Base-by-base conservation (phyloP, 257 asterid genomes). In the Cruciata laevipes region DNA sequence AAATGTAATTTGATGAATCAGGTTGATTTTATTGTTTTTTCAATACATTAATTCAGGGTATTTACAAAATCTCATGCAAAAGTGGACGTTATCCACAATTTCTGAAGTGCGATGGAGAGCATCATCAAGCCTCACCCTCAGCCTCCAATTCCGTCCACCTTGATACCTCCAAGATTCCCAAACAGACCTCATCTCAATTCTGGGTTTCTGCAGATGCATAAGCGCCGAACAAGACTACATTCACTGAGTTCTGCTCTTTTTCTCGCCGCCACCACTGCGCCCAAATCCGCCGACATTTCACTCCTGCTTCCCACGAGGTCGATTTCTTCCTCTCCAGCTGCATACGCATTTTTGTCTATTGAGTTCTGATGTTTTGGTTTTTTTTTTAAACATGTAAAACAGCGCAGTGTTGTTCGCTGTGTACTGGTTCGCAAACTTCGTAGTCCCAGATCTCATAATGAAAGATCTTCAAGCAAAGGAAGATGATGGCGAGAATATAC, bases 401-500 rank as follows among this genome's bases (percentile, higher is more conserved):
- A 87, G 92, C 42, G 87, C 68, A 52, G 74, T 80, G n/a, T 74
- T 86, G 65, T 73, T 85, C 56, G 42, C 82, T 27, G 65, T 74
- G 49, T 85, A 82, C 68, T 87, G 83, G 86, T 44, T 87, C 66
- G 79, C 84, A 42, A 87, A 87, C 73, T 87, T 87, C 67, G 76
- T 85, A 16, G 85, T 85, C 64, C 92, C 90, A 2, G 73, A 17
- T 16, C 35, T 82, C 30, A 6, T 84, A 35, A 37, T 79, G 68
- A 81, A 82, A 73, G 86, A 77, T 62, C 44, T 85, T 71, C 79
- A 78, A 71, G 53, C 60, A 31, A 42, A 70, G 20, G 78, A 73
- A 12, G 74, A 79, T 21, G 18, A 81, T 30, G 18, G 63, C 17
- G 74, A 44, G 25, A 65, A 64, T 24, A 37, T 61, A 56, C 21